Evolutionary conservation across 1,284 basidiomycete genomes (phyloP), one percentile per base, ranked within the genome.

Genomic region (Cutaneotrichosporon dermatis): DNA sequence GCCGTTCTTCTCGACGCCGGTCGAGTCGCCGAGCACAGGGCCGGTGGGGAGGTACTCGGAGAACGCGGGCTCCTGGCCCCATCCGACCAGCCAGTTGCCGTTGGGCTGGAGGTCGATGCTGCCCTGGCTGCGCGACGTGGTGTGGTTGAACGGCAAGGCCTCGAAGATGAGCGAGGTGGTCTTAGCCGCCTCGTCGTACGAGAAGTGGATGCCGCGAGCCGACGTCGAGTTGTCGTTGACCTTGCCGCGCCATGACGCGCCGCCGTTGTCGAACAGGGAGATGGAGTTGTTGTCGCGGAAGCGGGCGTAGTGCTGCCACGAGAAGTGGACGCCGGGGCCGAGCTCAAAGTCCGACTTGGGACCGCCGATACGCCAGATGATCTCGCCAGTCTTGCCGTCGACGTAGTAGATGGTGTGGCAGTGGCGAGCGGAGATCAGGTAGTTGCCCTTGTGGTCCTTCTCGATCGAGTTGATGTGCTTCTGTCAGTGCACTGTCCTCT

Each of bases 381-480:
- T 61, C 1, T 57, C 39, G 5, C 75, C 74, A 3, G 25, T 25
- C 56, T 57, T 2, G 66, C 67, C 9, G 63, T 25, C 57, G 57
- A 76, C 58, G 55, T 75, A 71, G 62, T 74, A 76, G 1, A 74
- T 33, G 0, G 74, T 67, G 37, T 70, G 63, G 37, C 68, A 68
- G 48, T 75, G 73, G 8, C 76, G 64, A 1, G 69, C 64, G 0
- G 67, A 69, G 56, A 76, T 57, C 13, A 76, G 58, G 55, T 69
- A 77, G 61, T 76, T 74, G 43, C 74, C 75, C 7, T 51, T 25
- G 6, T 43, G 45, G 54, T 75, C 73, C 51, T 72, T 73, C 34
- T 72, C 69, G 13, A 76, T 60, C 11, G 69, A 64, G 56, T 76
- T 75, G 59, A 75, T 64, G 60, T 75, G 72, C 65, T 68, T 15